These are phyloP conservation scores for Zanthoxylum bungeanum DNA, from an alignment of 345 rosid species.

Conservation along the genomic window DNA sequence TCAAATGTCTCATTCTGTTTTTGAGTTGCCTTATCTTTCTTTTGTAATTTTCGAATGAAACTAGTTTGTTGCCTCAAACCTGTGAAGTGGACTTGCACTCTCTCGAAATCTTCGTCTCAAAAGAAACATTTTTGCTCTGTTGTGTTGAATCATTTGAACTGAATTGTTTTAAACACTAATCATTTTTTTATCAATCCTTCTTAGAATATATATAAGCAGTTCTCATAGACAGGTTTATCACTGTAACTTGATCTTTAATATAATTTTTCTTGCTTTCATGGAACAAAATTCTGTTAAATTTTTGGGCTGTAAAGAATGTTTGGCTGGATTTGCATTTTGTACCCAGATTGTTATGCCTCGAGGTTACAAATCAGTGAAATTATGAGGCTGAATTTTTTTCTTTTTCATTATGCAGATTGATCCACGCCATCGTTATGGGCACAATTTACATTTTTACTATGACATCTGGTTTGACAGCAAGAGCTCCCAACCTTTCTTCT, in stretches of 20 bases:
- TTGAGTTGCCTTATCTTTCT: neutral
- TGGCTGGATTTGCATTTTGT: neutral
- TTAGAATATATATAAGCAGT: neutral
- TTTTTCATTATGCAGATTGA: constrained; percentile 49
- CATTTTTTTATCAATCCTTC: neutral
- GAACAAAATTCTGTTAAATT: neutral
- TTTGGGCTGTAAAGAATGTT: no score
- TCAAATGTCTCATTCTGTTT: neutral
- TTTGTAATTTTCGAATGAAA: no score
- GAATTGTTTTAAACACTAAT: neutral
- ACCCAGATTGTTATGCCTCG: neutral
- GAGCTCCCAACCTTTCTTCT: constrained; percentile 71
- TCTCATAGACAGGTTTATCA: neutral
- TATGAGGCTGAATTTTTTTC: neutral
- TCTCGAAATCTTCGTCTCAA: no score
- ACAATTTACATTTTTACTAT: constrained; percentile 78
- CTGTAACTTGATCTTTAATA: neutral
- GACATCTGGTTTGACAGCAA: constrained; percentile 64
- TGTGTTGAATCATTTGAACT: neutral
- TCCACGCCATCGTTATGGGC: constrained; percentile 87
- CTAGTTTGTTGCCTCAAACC: neutral
- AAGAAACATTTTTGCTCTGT: no score
- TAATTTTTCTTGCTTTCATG: neutral
- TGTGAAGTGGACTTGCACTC: neutral
- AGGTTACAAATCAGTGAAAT: neutral